Conservation (phyloP, 192 early-diverging fungal genomes). For the Haplosporangium gracile region DNA sequence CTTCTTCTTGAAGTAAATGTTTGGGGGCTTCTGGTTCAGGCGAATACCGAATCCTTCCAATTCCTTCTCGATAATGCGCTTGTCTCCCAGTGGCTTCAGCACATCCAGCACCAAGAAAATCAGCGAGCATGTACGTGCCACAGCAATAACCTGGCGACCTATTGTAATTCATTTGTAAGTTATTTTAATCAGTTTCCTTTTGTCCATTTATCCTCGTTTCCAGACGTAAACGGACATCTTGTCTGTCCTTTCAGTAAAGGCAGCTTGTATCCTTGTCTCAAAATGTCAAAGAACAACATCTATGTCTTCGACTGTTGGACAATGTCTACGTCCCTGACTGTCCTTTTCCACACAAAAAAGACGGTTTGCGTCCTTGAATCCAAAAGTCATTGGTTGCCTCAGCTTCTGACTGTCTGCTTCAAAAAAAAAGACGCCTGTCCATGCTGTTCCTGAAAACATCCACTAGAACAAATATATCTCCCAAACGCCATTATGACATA, state of each 20-base stretch:
- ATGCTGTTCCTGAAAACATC: neutral
- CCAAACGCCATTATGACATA: neutral
- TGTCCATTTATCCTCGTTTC: neutral
- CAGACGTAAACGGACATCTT: neutral
- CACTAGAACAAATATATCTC: neutral
- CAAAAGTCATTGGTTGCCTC: too few species aligned
- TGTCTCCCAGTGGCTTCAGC: conserved; percentile 95
- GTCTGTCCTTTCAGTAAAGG: too few species aligned
- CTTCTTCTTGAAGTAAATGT: conserved; percentile 97
- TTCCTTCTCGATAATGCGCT: conserved; percentile 95
- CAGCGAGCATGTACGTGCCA: conserved; percentile 96
- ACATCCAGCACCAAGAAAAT: conserved; percentile 98
- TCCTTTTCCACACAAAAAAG: too few species aligned
- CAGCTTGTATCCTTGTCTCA: too few species aligned
- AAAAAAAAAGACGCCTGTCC: neutral
- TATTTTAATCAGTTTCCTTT: neutral
- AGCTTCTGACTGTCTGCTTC: too few species aligned
- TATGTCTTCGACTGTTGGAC: too few species aligned
- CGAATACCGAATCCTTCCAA: conserved; percentile 98
- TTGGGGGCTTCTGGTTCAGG: conserved; percentile 96
- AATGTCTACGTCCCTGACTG: too few species aligned
- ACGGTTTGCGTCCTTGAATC: too few species aligned
- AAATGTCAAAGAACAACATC: too few species aligned
- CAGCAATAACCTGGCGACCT: conserved; percentile 90
- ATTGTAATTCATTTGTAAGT: neutral